Conservation (phyloP, 2,329 filamentous ascomycete genomes). For the Fusarium tanahbumbuense region DNA sequence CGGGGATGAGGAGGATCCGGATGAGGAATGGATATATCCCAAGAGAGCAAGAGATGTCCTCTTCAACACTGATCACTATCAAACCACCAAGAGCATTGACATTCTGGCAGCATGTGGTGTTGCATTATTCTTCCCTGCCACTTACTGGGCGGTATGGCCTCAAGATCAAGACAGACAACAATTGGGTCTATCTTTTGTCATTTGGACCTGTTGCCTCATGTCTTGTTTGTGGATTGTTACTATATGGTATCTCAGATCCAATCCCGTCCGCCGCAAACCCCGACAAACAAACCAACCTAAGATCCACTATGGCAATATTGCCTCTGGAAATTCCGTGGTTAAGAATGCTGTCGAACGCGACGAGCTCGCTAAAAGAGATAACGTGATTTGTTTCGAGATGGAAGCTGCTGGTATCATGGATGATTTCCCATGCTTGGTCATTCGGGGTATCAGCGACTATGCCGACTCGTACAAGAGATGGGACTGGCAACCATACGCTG, state of each 20-base stretch:
- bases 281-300: background rate
- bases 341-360: background rate
- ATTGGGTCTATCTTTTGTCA: too few species aligned
- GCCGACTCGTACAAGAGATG: background rate
- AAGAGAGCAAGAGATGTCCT: background rate
- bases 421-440: background rate
- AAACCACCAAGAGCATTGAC: background rate
- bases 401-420: background rate
- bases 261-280: too few species aligned
- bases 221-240: fast-evolving
- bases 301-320: background rate
- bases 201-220: background rate
- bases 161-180: too few species aligned
- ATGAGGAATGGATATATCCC: background rate
- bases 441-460: background rate
- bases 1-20: background rate
- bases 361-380: background rate
- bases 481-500: background rate
- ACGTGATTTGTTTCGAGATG: background rate
- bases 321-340: background rate
- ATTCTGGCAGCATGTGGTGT: background rate
- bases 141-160: background rate
- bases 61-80: background rate
- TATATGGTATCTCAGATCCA: background rate
- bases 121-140: background rate